These are phyloP conservation scores for Sodiomyces alkalinus DNA, from an alignment of 2,329 filamentous ascomycete genomes.

Conservation along the genomic window DNA sequence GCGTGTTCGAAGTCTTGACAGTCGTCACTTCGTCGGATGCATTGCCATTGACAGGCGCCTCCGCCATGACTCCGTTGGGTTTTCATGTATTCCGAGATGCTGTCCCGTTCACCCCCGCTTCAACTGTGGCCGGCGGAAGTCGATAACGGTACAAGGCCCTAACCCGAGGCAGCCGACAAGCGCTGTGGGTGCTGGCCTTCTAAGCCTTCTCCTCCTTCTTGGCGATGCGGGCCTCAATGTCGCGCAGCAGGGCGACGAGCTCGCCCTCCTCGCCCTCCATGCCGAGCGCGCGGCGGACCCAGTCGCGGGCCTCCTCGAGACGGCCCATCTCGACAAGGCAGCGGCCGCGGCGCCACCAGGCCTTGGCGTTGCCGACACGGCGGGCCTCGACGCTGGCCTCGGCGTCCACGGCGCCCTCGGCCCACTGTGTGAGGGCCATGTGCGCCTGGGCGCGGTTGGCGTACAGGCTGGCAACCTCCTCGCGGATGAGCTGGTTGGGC, in stretches of 20 bases:
- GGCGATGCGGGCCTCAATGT: slow-evolving; percentile 35
- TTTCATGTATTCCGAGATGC: no score
- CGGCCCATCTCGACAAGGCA: slow-evolving; percentile 86
- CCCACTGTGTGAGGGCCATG: slow-evolving; percentile 71
- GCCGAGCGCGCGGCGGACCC: slow-evolving; percentile 65
- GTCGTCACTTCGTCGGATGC: no score
- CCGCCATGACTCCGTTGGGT: no score
- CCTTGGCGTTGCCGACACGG: slow-evolving; percentile 78
- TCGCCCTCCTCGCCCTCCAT: slow-evolving; percentile 60
- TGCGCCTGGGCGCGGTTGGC: slow-evolving; percentile 82
- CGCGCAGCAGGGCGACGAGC: slow-evolving; percentile 46
- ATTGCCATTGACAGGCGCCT: no score
- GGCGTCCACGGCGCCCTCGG: slow-evolving; percentile 75
- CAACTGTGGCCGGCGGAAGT: no score
- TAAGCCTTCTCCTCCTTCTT: slow-evolving; percentile 18
- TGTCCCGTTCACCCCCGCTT: no score
- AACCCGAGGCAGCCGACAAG: no score
- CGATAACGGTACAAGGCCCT: no score
- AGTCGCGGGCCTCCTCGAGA: slow-evolving; percentile 65
- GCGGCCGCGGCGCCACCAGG: slow-evolving; percentile 78
- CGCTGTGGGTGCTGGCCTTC: no score
- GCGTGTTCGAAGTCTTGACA: no score
- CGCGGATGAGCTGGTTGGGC: slow-evolving; percentile 64
- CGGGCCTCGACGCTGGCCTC: slow-evolving; percentile 80
- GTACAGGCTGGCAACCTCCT: slow-evolving; percentile 69